phyloP scores from a whole-genome alignment of 208 protist species.

The Leishmania turanica region DNA sequence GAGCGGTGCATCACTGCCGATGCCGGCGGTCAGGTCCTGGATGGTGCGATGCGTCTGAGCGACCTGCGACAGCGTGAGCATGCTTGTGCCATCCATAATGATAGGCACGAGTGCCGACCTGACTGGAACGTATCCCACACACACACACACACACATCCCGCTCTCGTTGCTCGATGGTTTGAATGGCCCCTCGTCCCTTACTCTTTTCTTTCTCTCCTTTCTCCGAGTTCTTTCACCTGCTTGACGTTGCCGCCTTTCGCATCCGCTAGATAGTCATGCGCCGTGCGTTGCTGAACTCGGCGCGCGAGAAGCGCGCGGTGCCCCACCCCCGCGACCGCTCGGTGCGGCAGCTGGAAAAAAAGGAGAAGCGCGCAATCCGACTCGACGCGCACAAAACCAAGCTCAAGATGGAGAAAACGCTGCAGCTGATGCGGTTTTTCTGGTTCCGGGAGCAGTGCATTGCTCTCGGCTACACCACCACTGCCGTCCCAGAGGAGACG shows the following conservation, averaged over 20 bases:
- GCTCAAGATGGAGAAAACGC: slow-evolving; percentile 38
- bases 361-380: slow-evolving; percentile 44
- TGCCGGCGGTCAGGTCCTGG: no score
- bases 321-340: slow-evolving; percentile 68
- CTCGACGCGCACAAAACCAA: slow-evolving; percentile 41
- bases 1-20: no score
- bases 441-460: slow-evolving; percentile 84
- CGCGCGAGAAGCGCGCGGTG: slow-evolving; percentile 39
- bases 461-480: slow-evolving; percentile 38
- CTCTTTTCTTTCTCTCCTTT: background rate
- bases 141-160: background rate
- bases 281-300: slow-evolving; percentile 27
- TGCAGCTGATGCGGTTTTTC: slow-evolving; percentile 57
- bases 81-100: background rate
- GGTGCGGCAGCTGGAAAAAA: slow-evolving; percentile 74
- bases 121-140: background rate
- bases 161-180: background rate
- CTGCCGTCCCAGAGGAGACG: slow-evolving; percentile 43
- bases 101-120: background rate
- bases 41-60: background rate
- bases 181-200: background rate
- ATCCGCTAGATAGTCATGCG: slow-evolving; percentile 17
- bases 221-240: background rate
- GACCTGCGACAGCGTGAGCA: background rate
- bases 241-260: background rate